Evolutionary conservation across 305 asterid genomes (phyloP), one percentile per base, ranked within the genome.

Genomic region (Ajuga reptans): DNA sequence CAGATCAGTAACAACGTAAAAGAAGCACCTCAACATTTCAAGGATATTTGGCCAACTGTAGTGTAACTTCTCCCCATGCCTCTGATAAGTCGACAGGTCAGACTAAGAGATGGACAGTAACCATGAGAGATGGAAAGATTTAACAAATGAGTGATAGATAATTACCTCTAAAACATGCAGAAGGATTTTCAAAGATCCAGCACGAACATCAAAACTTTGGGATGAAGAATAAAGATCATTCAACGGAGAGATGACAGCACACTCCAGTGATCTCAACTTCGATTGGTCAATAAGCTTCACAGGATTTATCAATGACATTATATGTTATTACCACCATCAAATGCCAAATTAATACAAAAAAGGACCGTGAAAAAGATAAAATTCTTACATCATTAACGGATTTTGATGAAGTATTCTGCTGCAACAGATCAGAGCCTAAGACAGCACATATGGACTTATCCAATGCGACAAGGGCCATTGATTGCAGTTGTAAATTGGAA

Each of bases 361-460:
- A 1, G 42, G 33, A 47, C 36, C 64, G 67, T 43, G 41, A 69
- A 66, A 72, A 16, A 76, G 60, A 74, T 37, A 58, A 75, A 21
- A 60, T 60, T 65, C 96, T 83, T 81, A 93, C 97, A 76, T 81
- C 78, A 50, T 69, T 68, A 64, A 66, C 62, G 33, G 75, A 64
- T 75, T 77, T 80, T 66, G 86, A 75, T 34, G 83, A 77, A 62
- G 74, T 64, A 65, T 31, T 78, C 77, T 80, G 90, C 81, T 80
- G 92, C 77, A 88, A 86, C 69, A 82, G 81, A 43, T 84, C 86
- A 78, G 96, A 93, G 76, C 96, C 94, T 80, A 93, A 79, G 77
- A 93, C 97, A 71, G 98, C 95, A 74, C 89, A 88, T 68, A 93
- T 88, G 73, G 96, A 87, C 76, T 88, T 88, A 81, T 93, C 98